Evolutionary conservation across 2,329 filamentous ascomycete species (phyloP), one percentile per base, ranked within the genome.

Genomic region (Chaetothyriales sp.): DNA sequence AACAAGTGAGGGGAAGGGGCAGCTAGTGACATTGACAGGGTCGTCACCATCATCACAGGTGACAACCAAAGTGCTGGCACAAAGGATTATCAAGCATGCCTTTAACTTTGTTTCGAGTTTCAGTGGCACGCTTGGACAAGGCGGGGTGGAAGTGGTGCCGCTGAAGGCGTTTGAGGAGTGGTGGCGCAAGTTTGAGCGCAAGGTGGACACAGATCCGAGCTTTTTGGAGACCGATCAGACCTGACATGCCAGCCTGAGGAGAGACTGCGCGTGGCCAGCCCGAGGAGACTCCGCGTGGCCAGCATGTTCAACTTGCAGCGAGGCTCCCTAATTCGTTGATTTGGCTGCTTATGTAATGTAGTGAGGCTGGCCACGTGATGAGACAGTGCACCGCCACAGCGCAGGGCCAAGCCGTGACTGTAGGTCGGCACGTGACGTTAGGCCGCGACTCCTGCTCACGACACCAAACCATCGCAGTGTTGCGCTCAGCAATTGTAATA

Each of bases 51-150:
- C 32, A 12, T 15, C 57, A 15, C 32, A 15, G 32, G 32, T 39
- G 32, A 39, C 32, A 15, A 92, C 87, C 0, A 80, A 86, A 57
- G 71, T 87, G 1, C 74, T 98, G 20, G 92, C 92, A 26, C 88
- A 96, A 68, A 75, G 86, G 56, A 95, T 98, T 60, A 96, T 98
- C 61, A 84, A 86, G 61, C 95, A 95, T 66, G 92, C 90, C 12
- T 98, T 96, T 68, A 95, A 98, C 68, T 96, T 95, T 65, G 73
- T 98, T 51, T 81, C 90, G 2, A 84, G 87, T 61, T 96, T 94
- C 72, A 86, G 83, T 53, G 79, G 80, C 39, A 75, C 76, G 51
- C 72, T 68, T 59, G 63, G 63, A 0, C 70, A 71, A 22, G 75
- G 72, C 1, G 84, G 84, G 0, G 78, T 84, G 45, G 90, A 96